Base-by-base conservation (phyloP, 148 eudicot genomes). In the Beta vulgaris region DNA sequence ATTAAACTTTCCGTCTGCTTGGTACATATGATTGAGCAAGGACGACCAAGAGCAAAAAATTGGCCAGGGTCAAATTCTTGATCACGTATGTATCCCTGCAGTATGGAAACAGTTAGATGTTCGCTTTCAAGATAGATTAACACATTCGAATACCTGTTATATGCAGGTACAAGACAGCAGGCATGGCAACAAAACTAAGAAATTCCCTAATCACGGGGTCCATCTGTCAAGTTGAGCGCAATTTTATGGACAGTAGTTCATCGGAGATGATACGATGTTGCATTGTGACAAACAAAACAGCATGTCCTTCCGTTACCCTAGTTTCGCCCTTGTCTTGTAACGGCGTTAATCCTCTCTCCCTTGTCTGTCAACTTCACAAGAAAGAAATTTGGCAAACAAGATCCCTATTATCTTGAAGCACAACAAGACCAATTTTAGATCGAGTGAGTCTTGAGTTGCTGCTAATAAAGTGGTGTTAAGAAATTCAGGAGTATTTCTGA, bases 71-170 rank as follows among this genome's bases (percentile, higher is more conserved):
- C 90, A 88, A 95, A 92, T 86, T 89, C 80, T 77, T 86, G 88
- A 87, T 95, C 97, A 14, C 94, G 98, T 67, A 95, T 86, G 80
- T 92, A 95, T 39, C 79, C 98, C 99, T 95, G 80, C 57, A 78
- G 29, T 49, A 57, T 29, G 23, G 39, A 35, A 58, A n/a, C 18
- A 23, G 23, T 71, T 59, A 62, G 74, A n/a, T 28, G 14, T 32
- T 67, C 10, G 13, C 43, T 34, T 32, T 13, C 6, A 55, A 21
- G 40, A 42, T n/a, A 29, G 37, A 40, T 25, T 15, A 58, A 37
- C 40, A 15, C 10, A 42, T 31, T 44, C 3, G 35, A 12, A 57
- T 46, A 43, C 59, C 68, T 23, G 7, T 12, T 32, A 9, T 31
- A 44, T 57, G 2, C 14, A 28, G 26, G 32, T 7, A 14, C 67